Evolutionary conservation across 345 rosid species (phyloP).

Genomic region (Eucalyptus erythrocorys): DNA sequence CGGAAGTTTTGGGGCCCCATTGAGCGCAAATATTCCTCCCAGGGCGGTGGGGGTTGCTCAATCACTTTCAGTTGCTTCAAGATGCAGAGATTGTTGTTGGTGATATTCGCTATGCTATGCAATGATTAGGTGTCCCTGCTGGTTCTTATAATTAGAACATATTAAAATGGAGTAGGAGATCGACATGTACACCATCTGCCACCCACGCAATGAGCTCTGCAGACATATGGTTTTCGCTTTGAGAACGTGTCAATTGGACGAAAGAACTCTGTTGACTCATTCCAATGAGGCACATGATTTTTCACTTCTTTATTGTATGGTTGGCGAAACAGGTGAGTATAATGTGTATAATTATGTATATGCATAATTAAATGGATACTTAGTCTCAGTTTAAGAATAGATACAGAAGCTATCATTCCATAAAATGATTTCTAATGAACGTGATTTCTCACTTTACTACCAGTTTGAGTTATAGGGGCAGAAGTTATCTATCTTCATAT

Average conservation of each 20-base stretch:
- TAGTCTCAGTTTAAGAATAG: background rate
- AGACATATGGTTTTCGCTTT: background rate
- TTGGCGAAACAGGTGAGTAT: background rate
- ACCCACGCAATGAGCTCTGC: background rate
- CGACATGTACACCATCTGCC: background rate
- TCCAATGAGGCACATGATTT: background rate
- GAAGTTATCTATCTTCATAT: background rate
- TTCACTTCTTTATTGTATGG: background rate
- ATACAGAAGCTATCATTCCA: background rate
- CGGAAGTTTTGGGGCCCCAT: background rate
- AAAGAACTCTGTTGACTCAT: background rate
- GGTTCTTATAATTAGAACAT: background rate
- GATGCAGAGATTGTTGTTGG: background rate
- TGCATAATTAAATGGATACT: background rate
- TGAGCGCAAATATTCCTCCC: background rate
- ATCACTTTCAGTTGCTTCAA: background rate
- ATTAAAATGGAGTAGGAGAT: background rate
- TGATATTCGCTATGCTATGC: background rate
- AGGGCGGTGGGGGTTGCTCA: background rate
- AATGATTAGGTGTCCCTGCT: background rate
- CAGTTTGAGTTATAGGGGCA: background rate
- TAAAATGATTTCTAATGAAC: background rate
- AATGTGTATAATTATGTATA: background rate
- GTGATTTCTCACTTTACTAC: background rate
- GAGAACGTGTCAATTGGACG: background rate